Base-by-base conservation (phyloP, 352 stramenopile species). In the Phytopythium ostracodes region DNA sequence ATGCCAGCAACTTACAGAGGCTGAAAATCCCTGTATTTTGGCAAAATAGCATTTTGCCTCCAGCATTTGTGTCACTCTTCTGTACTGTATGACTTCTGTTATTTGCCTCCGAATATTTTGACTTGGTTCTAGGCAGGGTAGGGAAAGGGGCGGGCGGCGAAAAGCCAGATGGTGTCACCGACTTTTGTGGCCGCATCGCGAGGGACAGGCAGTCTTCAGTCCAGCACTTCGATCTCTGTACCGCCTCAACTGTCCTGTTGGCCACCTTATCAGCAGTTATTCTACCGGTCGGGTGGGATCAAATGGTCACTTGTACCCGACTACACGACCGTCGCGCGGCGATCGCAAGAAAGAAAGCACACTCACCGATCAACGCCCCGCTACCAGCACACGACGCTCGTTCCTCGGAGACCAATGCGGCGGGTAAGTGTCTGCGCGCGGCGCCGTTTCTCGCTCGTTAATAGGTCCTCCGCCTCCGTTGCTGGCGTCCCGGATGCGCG, bases 121-220 rank as follows among this genome's bases (percentile, higher is more conserved):
- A 59, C 53, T 59, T 49, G 53, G 35, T 0, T 17, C 33, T 58
- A 22, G 31, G 36, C 47, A 35, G 22, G 20, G 4, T 49, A 43
- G 38, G 53, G 38, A 42, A 49, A 57, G 47, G 47, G 47, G 25
- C 9, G 24, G 17, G 25, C 25, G n/a, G 18, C 17, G 17, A 25
- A 47, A 49, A 59, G 53, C 53, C 53, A 59, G 53, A 43, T 22
- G 22, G 35, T 31, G 20, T 47, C 31, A 36, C 47, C 6, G 29
- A 25, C 44, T 54, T 59, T 49, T 59, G 53, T 49, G 52, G 52
- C 29, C 24, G 44, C 47, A 24, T 54, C 50, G 29, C 11, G 27
- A 2, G 12, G 49, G 51, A 57, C 51, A 44, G 51, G 31, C 31
- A 2, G 49, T 22, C 29, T 24, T 55, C 49, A 29, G 44, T 51